These are phyloP conservation scores for Alternaria ventricosa DNA, from an alignment of 2,329 filamentous ascomycete species.

Conservation along the genomic window DNA sequence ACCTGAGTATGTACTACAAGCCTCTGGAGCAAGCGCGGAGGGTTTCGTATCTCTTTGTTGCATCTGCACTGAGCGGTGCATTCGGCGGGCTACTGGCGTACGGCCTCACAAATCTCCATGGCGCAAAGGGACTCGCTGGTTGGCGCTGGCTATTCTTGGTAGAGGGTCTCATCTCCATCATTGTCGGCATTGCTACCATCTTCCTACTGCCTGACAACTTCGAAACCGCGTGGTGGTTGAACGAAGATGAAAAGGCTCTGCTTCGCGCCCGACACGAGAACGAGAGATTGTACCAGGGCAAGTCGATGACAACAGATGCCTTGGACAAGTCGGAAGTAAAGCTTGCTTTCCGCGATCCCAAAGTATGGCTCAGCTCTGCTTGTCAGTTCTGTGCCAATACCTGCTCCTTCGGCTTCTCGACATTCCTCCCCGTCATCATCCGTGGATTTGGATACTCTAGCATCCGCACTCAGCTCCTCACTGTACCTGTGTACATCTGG, in stretches of 20 bases:
- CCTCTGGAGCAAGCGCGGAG: slow-evolving; percentile 58
- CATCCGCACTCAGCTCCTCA: slow-evolving; percentile 31
- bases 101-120: slow-evolving; percentile 42
- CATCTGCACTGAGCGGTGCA: slow-evolving; percentile 59
- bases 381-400: slow-evolving; percentile 52
- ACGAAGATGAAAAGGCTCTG: slow-evolving; percentile 58
- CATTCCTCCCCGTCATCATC: slow-evolving; percentile 34
- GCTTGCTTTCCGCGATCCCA: slow-evolving; percentile 70
- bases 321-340: slow-evolving; percentile 88
- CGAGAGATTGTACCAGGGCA: slow-evolving; percentile 52
- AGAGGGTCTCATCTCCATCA: slow-evolving; percentile 60
- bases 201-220: slow-evolving; percentile 59
- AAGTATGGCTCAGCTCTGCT: slow-evolving; percentile 60
- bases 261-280: slow-evolving; percentile 58
- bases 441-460: slow-evolving; percentile 26
- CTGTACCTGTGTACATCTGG: slow-evolving; percentile 35
- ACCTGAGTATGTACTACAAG: slow-evolving; percentile 30
- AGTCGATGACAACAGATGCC: slow-evolving; percentile 78
- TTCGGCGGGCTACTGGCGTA: slow-evolving; percentile 61
- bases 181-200: slow-evolving; percentile 56
- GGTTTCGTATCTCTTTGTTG: slow-evolving; percentile 58
- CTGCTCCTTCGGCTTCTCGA: slow-evolving; percentile 24
- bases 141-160: slow-evolving; percentile 61
- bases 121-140: slow-evolving; percentile 11
- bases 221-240: slow-evolving; percentile 56